Evolutionary conservation across 2,329 filamentous ascomycete species (phyloP).

Genomic region (Claviceps digitariae): DNA sequence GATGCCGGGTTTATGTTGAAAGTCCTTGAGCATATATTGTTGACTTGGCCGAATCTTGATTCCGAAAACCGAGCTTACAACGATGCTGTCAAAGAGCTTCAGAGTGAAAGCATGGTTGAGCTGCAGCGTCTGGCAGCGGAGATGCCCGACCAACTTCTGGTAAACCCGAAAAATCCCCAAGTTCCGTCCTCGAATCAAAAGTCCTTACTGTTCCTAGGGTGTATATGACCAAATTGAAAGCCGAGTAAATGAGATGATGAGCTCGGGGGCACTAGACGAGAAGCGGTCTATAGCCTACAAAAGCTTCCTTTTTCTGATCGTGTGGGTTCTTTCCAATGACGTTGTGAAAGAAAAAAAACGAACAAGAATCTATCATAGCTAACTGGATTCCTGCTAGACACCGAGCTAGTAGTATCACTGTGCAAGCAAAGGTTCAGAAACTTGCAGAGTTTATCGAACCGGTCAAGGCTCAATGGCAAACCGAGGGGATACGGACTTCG

Average conservation of each 20-base stretch:
- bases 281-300: conserved; percentile 75
- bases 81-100: conserved; percentile 80
- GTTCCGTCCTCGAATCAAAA: background rate
- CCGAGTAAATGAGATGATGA: conserved; percentile 68
- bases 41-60: conserved; percentile 63
- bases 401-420: conserved; percentile 63
- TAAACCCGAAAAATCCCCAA: conserved; percentile 22
- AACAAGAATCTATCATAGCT: background rate
- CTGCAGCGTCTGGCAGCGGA: conserved; percentile 77
- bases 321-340: conserved; percentile 33
- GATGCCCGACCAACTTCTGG: conserved; percentile 80
- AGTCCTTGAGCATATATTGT: conserved; percentile 80
- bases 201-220: conserved; percentile 28
- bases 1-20: conserved; percentile 73
- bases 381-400: conserved; percentile 39
- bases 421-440: conserved; percentile 54
- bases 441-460: conserved; percentile 70
- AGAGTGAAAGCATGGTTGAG: conserved; percentile 73
- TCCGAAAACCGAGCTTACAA: conserved; percentile 62
- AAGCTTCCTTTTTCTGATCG: conserved; percentile 86
- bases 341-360: background rate
- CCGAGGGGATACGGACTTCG: conserved; percentile 51
- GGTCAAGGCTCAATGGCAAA: conserved; percentile 68
- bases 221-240: conserved; percentile 80
- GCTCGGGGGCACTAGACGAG: conserved; percentile 60